phyloP scores from a whole-genome alignment of 305 asterid species.

The Solanum hybrid region DNA sequence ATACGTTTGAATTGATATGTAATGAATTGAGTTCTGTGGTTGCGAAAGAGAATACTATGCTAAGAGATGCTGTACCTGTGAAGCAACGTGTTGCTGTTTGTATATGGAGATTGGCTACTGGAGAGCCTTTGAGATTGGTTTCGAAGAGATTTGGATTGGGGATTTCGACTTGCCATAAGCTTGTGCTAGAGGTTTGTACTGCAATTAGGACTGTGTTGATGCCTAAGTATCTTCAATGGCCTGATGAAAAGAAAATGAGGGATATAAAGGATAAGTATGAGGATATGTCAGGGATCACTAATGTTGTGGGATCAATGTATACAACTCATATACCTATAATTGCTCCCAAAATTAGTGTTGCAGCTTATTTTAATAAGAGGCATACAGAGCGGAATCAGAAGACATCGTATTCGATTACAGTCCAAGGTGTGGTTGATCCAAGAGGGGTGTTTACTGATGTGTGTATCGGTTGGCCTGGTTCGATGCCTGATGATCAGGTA shows the following conservation, averaged over 20 bases:
- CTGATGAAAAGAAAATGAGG: constrained; percentile 36
- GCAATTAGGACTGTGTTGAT: constrained; percentile 73
- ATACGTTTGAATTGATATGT: constrained; percentile 76
- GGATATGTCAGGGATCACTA: constrained; percentile 55
- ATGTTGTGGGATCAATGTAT: constrained; percentile 87
- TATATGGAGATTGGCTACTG: constrained; percentile 94
- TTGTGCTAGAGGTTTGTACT: constrained; percentile 80
- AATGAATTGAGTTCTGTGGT: constrained; percentile 59
- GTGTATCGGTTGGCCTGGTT: constrained; percentile 94
- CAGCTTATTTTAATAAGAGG: constrained; percentile 73
- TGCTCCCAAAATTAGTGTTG: constrained; percentile 86
- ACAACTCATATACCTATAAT: constrained; percentile 89
- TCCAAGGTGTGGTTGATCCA: constrained; percentile 86
- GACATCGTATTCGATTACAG: constrained; percentile 83
- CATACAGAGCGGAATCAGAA: constrained; percentile 90
- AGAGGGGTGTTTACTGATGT: constrained; percentile 74
- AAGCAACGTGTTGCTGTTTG: constrained; percentile 87
- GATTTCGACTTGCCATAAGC: constrained; percentile 89
- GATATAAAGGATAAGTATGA: constrained; percentile 41
- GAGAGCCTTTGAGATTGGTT: constrained; percentile 83
- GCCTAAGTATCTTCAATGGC: constrained; percentile 89
- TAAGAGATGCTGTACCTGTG: constrained; percentile 91
- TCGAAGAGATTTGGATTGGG: constrained; percentile 85
- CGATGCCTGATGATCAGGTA: constrained; percentile 91
- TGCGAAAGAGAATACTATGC: constrained; percentile 81